Evolutionary conservation across 352 stramenopile species (phyloP).

Genomic region (Pythium diclinum): DNA sequence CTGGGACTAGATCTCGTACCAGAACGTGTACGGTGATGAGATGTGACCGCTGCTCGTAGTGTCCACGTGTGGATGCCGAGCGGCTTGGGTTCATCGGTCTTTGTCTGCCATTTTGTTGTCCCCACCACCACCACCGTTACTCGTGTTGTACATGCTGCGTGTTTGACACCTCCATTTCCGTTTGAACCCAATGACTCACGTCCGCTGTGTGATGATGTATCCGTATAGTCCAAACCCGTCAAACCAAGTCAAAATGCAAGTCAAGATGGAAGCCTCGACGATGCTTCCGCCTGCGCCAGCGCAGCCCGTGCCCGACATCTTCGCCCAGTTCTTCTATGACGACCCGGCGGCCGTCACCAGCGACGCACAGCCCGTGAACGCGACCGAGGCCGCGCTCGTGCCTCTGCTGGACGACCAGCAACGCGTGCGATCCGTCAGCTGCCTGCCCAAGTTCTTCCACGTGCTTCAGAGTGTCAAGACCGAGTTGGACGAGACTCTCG

Average conservation of each 20-base stretch:
- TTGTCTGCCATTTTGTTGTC: not conserved
- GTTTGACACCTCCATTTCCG: not conserved
- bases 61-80: not conserved
- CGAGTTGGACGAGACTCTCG: conserved; percentile 65
- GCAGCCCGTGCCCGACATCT: conserved; percentile 16
- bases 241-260: conserved; percentile 16
- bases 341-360: conserved; percentile 3
- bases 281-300: conserved; percentile 1
- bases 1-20: not conserved
- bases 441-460: conserved; percentile 59
- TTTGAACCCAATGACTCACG: not conserved
- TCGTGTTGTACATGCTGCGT: not conserved
- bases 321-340: conserved; percentile 36
- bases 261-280: conserved; percentile 8
- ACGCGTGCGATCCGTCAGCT: conserved; percentile 42
- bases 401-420: conserved; percentile 60
- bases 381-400: conserved; percentile 45
- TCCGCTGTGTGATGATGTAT: conserved; percentile 4
- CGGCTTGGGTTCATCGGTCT: not conserved
- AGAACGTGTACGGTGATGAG: not conserved
- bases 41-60: not conserved
- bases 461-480: conserved; percentile 57
- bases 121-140: not conserved
- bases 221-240: not conserved
- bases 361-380: conserved; percentile 33